Evolutionary conservation across 1,284 basidiomycete species (phyloP).

Genomic region (Coniferiporia sulphurascens): DNA sequence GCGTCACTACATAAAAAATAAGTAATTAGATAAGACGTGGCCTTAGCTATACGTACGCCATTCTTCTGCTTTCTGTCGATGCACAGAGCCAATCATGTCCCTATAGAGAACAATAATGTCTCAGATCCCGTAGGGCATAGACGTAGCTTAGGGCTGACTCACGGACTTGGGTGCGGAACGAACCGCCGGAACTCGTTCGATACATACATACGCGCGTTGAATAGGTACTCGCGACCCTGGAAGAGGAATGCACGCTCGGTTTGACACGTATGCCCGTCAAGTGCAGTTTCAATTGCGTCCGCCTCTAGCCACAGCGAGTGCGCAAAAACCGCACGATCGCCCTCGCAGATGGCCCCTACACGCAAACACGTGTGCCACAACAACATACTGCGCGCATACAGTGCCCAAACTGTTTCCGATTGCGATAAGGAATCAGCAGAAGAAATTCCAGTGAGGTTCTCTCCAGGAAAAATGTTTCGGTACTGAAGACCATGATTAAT

Average conservation of each 20-base stretch:
- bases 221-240: slow-evolving; percentile 66
- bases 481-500: slow-evolving; percentile 37
- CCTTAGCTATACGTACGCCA: slow-evolving; percentile 52
- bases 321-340: slow-evolving; percentile 56
- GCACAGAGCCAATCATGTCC: slow-evolving; percentile 44
- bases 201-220: slow-evolving; percentile 69
- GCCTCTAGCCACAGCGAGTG: slow-evolving; percentile 68
- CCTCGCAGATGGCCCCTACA: slow-evolving; percentile 44
- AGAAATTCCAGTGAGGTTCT: slow-evolving; percentile 41
- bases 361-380: slow-evolving; percentile 68
- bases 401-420: slow-evolving; percentile 63
- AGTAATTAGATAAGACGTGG: background rate
- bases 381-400: slow-evolving; percentile 62
- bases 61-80: slow-evolving; percentile 61
- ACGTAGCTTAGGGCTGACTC: slow-evolving; percentile 26
- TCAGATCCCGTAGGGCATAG: background rate
- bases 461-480: slow-evolving; percentile 65
- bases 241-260: slow-evolving; percentile 64
- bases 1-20: slow-evolving; percentile 44
- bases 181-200: slow-evolving; percentile 63
- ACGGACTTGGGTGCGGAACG: slow-evolving; percentile 58
- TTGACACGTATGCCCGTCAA: slow-evolving; percentile 60
- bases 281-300: slow-evolving; percentile 55
- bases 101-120: slow-evolving; percentile 27
- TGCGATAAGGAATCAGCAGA: slow-evolving; percentile 25